These are phyloP conservation scores for Solanum peruvianum DNA, from an alignment of 257 asterid species.

Conservation along the genomic window DNA sequence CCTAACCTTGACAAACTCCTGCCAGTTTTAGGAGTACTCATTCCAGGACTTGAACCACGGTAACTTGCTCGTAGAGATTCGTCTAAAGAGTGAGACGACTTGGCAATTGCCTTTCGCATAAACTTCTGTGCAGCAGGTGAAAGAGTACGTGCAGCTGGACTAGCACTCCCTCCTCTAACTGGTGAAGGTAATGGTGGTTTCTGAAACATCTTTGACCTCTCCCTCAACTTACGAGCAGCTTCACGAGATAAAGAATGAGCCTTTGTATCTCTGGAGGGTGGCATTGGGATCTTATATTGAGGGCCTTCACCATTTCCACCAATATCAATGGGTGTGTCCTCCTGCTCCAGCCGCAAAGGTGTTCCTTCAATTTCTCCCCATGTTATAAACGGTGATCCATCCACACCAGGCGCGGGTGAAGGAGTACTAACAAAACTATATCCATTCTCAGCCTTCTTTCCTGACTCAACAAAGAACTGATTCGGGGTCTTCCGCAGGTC, in stretches of 20 bases:
- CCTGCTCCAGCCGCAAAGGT: constrained; percentile 79
- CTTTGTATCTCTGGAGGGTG: constrained; percentile 80
- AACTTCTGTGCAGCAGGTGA: constrained; percentile 94
- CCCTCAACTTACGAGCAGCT: constrained; percentile 77
- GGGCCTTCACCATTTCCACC: constrained; percentile 86
- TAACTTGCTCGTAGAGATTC: constrained; percentile 91
- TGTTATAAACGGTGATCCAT: constrained; percentile 79
- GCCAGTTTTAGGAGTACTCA: constrained; percentile 68
- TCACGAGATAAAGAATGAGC: constrained; percentile 89
- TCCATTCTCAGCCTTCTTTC: constrained; percentile 79
- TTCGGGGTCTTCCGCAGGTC: constrained; percentile 79
- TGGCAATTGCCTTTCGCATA: constrained; percentile 76
- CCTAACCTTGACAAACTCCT: constrained; percentile 88
- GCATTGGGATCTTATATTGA: constrained; percentile 75
- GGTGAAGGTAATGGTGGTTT: constrained; percentile 93
- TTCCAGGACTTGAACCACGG: constrained; percentile 78
- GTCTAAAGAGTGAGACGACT: constrained; percentile 70
- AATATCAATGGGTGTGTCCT: constrained; percentile 86
- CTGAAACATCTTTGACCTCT: constrained; percentile 84
- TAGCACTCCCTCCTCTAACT: constrained; percentile 82
- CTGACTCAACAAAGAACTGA: constrained; percentile 56
- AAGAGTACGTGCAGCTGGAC: constrained; percentile 48
- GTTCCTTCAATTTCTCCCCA: constrained; percentile 99
- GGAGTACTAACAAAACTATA: constrained; percentile 86
- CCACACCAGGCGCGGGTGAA: constrained; percentile 90